Evolutionary conservation across 352 stramenopile species (phyloP).

Genomic region (Phytophthora meadii): DNA sequence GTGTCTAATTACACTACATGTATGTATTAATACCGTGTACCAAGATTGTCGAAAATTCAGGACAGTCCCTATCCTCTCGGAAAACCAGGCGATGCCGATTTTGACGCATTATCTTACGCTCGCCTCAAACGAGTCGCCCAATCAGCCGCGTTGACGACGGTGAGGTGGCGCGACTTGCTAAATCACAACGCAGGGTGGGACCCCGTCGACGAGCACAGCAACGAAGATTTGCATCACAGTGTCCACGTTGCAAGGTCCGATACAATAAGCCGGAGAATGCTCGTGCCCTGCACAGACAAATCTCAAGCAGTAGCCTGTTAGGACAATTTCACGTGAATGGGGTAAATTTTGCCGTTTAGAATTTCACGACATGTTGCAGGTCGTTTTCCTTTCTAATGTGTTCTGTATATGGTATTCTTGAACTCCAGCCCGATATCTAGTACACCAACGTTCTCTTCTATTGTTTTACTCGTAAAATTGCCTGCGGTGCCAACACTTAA

Average conservation of each 20-base stretch:
- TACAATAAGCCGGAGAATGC: conserved; percentile 17
- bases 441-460: too few relatives aligned
- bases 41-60: background rate
- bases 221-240: conserved; percentile 19
- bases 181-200: conserved; percentile 22
- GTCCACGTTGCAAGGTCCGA: conserved; percentile 7
- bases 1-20: too few relatives aligned
- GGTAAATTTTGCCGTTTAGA: background rate
- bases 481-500: too few relatives aligned
- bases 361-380: background rate
- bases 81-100: background rate
- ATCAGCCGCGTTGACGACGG: conserved; percentile 12
- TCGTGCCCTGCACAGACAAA: conserved; percentile 24
- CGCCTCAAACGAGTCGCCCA: conserved; percentile 2
- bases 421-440: background rate
- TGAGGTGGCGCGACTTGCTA: conserved; percentile 36
- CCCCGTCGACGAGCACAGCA: conserved; percentile 20
- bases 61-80: background rate
- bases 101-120: background rate
- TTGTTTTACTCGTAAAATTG: too few relatives aligned
- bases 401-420: background rate
- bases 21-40: too few relatives aligned
- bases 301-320: conserved; percentile 6
- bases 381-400: background rate
- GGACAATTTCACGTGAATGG: background rate